Evolutionary conservation across 208 protist species (phyloP).

Genomic region (Trichomonas vaginalis): DNA sequence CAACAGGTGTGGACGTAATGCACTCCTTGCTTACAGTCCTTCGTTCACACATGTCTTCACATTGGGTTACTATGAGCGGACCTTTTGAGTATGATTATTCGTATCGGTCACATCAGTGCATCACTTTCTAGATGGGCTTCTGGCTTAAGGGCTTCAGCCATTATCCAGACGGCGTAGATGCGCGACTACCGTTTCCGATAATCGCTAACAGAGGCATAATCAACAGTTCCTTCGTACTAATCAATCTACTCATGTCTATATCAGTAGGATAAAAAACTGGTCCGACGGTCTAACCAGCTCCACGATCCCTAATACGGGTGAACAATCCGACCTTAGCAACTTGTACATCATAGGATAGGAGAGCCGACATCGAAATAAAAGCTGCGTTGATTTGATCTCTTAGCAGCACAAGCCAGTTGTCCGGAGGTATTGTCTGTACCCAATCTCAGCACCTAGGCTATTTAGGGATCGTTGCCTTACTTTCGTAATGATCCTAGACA

Average conservation of each 20-base stretch:
- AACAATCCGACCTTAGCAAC: too few relatives aligned
- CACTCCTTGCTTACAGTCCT: constrained; percentile 32
- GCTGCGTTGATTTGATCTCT: constrained; percentile 58
- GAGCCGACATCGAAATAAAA: too few relatives aligned
- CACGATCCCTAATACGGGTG: constrained; percentile 58
- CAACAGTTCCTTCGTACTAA: constrained; percentile 44
- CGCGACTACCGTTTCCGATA: constrained; percentile 33
- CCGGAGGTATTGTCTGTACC: too few relatives aligned
- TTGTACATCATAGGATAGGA: constrained; percentile 54
- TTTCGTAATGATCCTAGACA: too few relatives aligned
- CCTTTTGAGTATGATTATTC: background rate
- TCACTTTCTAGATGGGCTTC: constrained; percentile 42
- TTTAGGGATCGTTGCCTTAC: too few relatives aligned
- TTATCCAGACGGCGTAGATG: constrained; percentile 43
- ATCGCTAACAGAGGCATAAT: constrained; percentile 56
- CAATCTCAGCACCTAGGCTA: too few relatives aligned
- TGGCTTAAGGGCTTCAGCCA: constrained; percentile 51
- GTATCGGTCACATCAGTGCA: background rate
- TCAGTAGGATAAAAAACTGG: constrained; percentile 61
- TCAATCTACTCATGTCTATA: too few relatives aligned
- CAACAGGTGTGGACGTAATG: constrained; percentile 28
- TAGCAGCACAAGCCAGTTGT: constrained; percentile 52
- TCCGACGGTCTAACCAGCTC: constrained; percentile 61
- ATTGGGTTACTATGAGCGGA: background rate
- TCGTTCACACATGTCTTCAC: constrained; percentile 29